Conservation (phyloP, 441 rosid genomes). For the Erodium texanum region DNA sequence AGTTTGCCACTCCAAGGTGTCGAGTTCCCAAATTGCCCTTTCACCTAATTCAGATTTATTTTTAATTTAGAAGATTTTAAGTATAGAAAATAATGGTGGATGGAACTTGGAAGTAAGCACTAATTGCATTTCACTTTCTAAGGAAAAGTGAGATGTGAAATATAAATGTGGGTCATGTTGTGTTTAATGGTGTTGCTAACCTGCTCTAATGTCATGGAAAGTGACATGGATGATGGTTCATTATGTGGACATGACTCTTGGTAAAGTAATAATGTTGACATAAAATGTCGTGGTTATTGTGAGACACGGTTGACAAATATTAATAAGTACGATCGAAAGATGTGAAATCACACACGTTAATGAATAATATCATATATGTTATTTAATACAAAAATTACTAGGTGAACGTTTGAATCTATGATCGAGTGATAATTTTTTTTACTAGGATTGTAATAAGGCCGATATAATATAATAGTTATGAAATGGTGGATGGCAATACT, state of each 20-base stretch:
- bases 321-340: not conserved
- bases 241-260: not conserved
- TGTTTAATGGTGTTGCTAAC: not conserved
- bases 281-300: not conserved
- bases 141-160: not conserved
- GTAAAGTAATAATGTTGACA: not conserved
- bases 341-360: not conserved
- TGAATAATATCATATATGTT: too few relatives aligned
- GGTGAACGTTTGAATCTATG: too few relatives aligned
- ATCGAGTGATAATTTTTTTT: too few relatives aligned
- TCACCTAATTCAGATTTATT: not conserved
- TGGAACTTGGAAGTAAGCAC: not conserved
- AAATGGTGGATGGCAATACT: too few relatives aligned
- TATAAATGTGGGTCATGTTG: not conserved
- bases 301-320: not conserved
- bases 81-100: not conserved
- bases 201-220: not conserved
- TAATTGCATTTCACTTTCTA: not conserved
- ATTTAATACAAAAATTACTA: too few relatives aligned
- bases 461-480: too few relatives aligned
- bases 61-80: not conserved
- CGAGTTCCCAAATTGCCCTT: not conserved
- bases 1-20: not conserved
- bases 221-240: not conserved
- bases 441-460: too few relatives aligned